Evolutionary conservation across 2,329 filamentous ascomycete genomes (phyloP), one percentile per base, ranked within the genome.

Genomic region (Parastagonospora avenae): DNA sequence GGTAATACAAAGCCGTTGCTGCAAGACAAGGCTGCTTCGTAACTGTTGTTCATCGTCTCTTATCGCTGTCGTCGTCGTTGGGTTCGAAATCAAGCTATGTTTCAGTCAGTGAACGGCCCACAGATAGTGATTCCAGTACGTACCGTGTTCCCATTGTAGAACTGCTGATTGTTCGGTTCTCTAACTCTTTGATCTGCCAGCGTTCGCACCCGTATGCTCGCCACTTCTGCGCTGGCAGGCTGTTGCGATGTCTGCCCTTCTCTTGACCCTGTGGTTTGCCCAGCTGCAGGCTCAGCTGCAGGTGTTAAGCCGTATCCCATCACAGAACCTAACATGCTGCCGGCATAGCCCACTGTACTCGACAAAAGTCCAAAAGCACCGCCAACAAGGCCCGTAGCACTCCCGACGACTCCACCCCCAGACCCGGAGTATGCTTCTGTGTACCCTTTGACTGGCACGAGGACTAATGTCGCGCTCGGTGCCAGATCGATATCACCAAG

Each of bases 91-190:
- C 46, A 30, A 56, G 15, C 53, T 56, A 39, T 12, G 19, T 27
- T 9, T 16, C 28, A 9, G 32, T 46, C 14, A 42, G 42, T 15
- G 8, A 8, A 8, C 12, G 8, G 14, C 36, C 44, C 46, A 14
- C 29, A 29, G 5, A 49, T 30, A 33, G 46, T 29, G 33, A 16
- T 37, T 46, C 10, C 30, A 49, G 32, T 1, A 76, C 84, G 74
- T 79, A 92, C 90, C 70, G 90, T 90, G 67, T 96, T 97, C 1
- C 92, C 92, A 66, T 97, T 97, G 69, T 97, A 96, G 40, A 95
- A 83, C 66, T 95, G 88, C 38, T 85, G 82, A 55, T 87, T 81
- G 48, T 82, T 74, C 46, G 79, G 78, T 33, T 80, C 77, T 54
- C 83, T 78, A 15, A 80, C 76, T 35, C 75, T 58, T 63, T 78